A percentile compares a stretch with the other conserved stretches of the same genome.
Evolutionary conservation across 2,329 filamentous ascomycete genomes (phyloP).

Genomic region (Colletotrichum destructivum): DNA sequence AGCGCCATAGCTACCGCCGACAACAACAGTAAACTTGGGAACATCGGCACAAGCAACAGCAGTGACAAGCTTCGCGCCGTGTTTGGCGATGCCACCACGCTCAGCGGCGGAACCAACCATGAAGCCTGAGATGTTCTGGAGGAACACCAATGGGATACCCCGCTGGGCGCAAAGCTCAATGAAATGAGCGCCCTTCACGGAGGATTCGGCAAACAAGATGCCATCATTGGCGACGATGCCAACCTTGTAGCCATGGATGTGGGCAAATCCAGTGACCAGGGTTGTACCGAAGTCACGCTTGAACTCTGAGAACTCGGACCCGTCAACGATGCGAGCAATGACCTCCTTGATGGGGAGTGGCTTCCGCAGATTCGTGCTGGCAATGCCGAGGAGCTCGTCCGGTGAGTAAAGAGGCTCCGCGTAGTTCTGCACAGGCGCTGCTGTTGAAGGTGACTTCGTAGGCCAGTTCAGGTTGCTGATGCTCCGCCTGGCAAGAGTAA

Average conservation of each 20-base stretch:
- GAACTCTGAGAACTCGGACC: constrained; percentile 92
- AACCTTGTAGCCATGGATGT: constrained; percentile 90
- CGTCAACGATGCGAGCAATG: constrained; percentile 93
- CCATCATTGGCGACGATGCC: constrained; percentile 97
- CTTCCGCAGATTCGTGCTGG: constrained; percentile 89
- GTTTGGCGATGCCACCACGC: constrained; percentile 95
- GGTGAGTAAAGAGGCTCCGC: constrained; percentile 86
- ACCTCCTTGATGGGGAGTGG: constrained; percentile 91
- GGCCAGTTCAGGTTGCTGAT: constrained; percentile 94
- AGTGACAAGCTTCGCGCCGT: constrained; percentile 96
- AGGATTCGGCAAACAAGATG: constrained; percentile 90
- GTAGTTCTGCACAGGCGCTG: constrained; percentile 62
- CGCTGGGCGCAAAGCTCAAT: constrained; percentile 95
- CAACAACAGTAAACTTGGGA: constrained; percentile 96
- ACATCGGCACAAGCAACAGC: constrained; percentile 95
- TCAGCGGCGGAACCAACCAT: constrained; percentile 97
- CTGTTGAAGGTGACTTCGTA: constrained; percentile 56
- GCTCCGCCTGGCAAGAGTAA: constrained; percentile 87
- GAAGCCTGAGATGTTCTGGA: constrained; percentile 98
- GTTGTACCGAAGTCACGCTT: constrained; percentile 92
- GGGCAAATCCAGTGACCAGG: constrained; percentile 91
- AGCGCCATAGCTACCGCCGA: constrained; percentile 93
- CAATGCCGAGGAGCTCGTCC: constrained; percentile 87
- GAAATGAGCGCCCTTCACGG: constrained; percentile 96
- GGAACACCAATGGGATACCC: constrained; percentile 89